These are phyloP conservation scores for Sporopachydermia cereana DNA, from an alignment of 1,139 yeast species.

Conservation along the genomic window DNA sequence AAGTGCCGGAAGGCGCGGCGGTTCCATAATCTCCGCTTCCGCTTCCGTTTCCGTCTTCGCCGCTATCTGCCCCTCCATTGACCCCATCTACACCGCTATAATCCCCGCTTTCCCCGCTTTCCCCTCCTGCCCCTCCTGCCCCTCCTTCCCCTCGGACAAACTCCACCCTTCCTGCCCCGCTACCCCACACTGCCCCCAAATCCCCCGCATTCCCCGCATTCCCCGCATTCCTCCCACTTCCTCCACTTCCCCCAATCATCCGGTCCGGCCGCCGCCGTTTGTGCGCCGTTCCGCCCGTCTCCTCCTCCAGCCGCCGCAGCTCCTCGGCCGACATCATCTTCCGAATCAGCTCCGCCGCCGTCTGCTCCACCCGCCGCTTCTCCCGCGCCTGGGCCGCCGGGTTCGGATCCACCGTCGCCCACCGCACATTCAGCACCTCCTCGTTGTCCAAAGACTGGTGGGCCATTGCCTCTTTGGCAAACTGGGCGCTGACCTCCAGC, in stretches of 20 bases:
- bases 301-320: constrained; percentile 19
- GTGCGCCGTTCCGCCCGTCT: constrained; percentile 8
- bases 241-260: not conserved
- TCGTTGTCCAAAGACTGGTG: constrained; percentile 59
- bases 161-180: no score
- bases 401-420: constrained; percentile 89
- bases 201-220: not conserved
- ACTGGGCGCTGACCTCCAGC: constrained; percentile 69
- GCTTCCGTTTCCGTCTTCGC: not conserved
- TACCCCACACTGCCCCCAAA: no score
- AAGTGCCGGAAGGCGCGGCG: not conserved
- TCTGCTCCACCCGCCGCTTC: constrained; percentile 25
- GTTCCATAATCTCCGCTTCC: not conserved
- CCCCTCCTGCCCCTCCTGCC: not conserved
- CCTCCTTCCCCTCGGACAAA: not conserved
- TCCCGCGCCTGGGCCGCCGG: constrained; percentile 51
- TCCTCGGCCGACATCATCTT: constrained; percentile 20
- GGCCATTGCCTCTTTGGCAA: constrained; percentile 89
- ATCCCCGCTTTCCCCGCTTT: not conserved
- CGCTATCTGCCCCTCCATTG: not conserved
- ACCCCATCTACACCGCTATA: no score
- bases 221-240: not conserved
- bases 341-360: constrained; percentile 28
- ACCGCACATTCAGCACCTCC: constrained; percentile 60
- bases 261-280: constrained; percentile 8